A percentile compares a stretch with the other conserved stretches of the same genome.
Conservation (phyloP, 2,329 filamentous ascomycete species). For the Claviceps spartinae region DNA sequence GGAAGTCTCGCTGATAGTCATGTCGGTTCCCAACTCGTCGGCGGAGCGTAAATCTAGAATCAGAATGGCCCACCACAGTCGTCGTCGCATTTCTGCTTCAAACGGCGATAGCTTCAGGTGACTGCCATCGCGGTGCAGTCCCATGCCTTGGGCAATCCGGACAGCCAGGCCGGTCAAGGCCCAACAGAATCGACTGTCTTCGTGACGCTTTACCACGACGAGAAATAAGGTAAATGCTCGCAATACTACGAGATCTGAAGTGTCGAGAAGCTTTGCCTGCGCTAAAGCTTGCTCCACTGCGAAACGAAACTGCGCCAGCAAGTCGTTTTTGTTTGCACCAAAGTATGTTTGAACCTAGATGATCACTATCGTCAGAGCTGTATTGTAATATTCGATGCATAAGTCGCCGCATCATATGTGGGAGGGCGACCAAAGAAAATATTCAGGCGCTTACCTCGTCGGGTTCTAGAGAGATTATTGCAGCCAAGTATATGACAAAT, state of each 20-base stretch:
- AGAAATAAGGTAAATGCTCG: constrained; percentile 47
- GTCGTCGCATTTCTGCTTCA: constrained; percentile 45
- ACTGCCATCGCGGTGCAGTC: constrained; percentile 43
- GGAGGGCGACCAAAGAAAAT: not conserved
- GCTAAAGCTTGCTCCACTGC: constrained; percentile 44
- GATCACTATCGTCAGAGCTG: not conserved
- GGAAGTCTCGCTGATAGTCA: constrained; percentile 25
- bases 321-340: constrained; percentile 27
- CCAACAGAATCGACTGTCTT: constrained; percentile 43
- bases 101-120: constrained; percentile 39
- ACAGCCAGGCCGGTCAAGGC: constrained; percentile 42
- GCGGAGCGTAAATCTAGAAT: constrained; percentile 41
- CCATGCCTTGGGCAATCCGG: constrained; percentile 46
- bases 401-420: not conserved
- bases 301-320: constrained; percentile 34
- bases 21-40: constrained; percentile 38
- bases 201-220: constrained; percentile 30
- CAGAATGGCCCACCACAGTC: constrained; percentile 48
- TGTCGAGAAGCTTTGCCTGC: constrained; percentile 43
- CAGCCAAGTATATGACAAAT: constrained; percentile 48
- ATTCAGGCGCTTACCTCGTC: constrained; percentile 33
- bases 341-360: constrained; percentile 25
- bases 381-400: not conserved
- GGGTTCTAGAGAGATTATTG: constrained; percentile 45
- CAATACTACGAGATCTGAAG: constrained; percentile 41